These are phyloP conservation scores for Venturia nashicola DNA, from an alignment of 2,329 filamentous ascomycete species.

Conservation along the genomic window DNA sequence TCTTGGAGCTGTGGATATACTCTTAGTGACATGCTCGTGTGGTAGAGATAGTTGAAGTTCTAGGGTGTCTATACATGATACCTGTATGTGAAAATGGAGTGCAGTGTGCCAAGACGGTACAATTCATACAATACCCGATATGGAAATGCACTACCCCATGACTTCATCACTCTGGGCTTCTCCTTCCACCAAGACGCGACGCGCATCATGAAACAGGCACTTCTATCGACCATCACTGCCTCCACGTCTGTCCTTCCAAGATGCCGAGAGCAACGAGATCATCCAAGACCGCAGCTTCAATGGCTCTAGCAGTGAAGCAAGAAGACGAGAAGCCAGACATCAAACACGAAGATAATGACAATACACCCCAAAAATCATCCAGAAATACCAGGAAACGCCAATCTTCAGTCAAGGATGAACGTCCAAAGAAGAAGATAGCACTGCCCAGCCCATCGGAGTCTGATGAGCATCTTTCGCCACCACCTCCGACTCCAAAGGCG, in stretches of 20 bases:
- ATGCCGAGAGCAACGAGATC: conserved; percentile 1
- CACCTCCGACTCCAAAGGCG: background rate
- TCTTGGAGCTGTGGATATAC: too few relatives aligned
- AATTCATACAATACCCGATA: too few relatives aligned
- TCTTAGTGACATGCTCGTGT: too few relatives aligned
- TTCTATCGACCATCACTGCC: background rate
- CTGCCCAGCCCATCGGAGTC: background rate
- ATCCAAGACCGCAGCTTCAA: background rate
- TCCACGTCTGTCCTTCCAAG: background rate
- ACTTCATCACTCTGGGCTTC: background rate
- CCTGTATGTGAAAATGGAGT: too few relatives aligned
- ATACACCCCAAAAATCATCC: background rate
- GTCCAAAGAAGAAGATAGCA: background rate
- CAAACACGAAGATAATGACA: background rate
- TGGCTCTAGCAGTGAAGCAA: background rate
- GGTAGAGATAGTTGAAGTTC: background rate
- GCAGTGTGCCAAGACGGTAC: too few relatives aligned
- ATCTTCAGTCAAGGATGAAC: background rate
- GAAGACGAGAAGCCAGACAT: background rate
- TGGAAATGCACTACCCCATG: background rate
- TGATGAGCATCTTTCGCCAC: background rate
- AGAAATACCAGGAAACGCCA: background rate
- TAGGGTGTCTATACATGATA: background rate
- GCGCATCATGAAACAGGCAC: background rate
- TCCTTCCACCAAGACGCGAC: background rate